Conservation (phyloP, 208 protist species). For the Crithidia mellificae region DNA sequence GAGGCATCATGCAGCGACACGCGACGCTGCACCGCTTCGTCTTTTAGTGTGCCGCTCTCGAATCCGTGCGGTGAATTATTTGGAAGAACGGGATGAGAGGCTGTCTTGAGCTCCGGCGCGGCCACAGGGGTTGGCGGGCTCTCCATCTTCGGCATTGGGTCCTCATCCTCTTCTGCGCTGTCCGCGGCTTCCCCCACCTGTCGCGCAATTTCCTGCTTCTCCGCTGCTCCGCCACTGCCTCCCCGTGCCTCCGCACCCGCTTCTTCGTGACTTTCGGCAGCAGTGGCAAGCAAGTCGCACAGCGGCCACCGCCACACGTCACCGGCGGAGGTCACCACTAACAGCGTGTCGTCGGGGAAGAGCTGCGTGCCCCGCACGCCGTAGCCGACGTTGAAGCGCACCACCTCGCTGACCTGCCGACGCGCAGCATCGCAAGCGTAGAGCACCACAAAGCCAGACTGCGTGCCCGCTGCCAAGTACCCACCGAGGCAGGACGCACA, state of each 20-base stretch:
- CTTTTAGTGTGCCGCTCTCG: slow-evolving; percentile 26
- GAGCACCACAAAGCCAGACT: slow-evolving; percentile 74
- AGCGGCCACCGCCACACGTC: slow-evolving; percentile 88
- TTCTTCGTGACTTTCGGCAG: not conserved
- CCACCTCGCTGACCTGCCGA: slow-evolving; percentile 47
- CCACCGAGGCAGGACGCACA: slow-evolving; percentile 60
- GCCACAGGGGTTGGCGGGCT: slow-evolving; percentile 17
- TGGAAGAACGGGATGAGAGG: not conserved
- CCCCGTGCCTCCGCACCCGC: not conserved
- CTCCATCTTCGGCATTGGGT: slow-evolving; percentile 12
- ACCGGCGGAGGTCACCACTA: slow-evolving; percentile 74
- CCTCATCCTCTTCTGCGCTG: slow-evolving; percentile 22
- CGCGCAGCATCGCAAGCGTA: slow-evolving; percentile 37
- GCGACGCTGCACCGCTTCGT: slow-evolving; percentile 21
- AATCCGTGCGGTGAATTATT: slow-evolving; percentile 15
- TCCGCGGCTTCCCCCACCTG: too few relatives aligned
- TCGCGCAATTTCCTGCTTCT: too few relatives aligned
- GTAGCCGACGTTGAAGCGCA: slow-evolving; percentile 85
- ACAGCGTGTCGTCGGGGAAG: slow-evolving; percentile 50
- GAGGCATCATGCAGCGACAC: slow-evolving; percentile 12
- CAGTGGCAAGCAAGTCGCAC: slow-evolving; percentile 45
- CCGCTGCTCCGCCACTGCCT: too few relatives aligned
- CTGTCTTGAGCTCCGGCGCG: slow-evolving; percentile 1
- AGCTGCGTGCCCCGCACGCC: slow-evolving; percentile 71
- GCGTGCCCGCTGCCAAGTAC: slow-evolving; percentile 65